phyloP scores from a whole-genome alignment of 129 eudicot genomes.

The Flaveria ramosissima region DNA sequence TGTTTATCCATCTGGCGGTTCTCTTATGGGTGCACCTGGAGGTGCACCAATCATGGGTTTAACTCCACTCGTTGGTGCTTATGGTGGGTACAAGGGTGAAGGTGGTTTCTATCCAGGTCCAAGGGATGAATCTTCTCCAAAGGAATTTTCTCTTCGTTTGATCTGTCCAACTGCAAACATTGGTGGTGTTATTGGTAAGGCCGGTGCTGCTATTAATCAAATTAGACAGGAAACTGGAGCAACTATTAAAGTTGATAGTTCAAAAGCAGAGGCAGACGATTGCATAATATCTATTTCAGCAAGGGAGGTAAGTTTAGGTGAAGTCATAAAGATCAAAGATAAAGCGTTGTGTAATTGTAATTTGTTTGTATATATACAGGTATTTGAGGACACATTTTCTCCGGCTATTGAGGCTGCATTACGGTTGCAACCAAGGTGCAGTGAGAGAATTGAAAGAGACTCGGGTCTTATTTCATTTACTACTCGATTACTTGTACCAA shows the following conservation, averaged over 20 bases:
- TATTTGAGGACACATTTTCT: conserved; percentile 78
- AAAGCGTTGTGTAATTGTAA: background rate
- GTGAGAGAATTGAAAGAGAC: conserved; percentile 94
- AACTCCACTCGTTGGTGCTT: conserved; percentile 61
- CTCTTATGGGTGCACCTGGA: conserved; percentile 58
- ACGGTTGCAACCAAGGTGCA: conserved; percentile 93
- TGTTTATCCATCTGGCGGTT: conserved; percentile 56
- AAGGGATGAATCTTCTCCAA: conserved; percentile 64
- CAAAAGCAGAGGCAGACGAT: conserved; percentile 80
- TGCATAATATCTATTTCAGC: conserved; percentile 78
- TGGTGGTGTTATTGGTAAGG: conserved; percentile 95
- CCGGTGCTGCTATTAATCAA: conserved; percentile 86
- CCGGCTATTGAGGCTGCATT: conserved; percentile 89
- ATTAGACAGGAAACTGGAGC: conserved; percentile 95
- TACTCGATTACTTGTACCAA: conserved; percentile 82
- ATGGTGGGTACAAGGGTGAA: conserved; percentile 93
- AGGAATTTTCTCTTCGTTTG: conserved; percentile 80
- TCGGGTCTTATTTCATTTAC: conserved; percentile 83
- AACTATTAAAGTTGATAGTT: conserved; percentile 77
- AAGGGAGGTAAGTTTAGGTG: conserved; percentile 58
- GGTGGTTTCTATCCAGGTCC: conserved; percentile 66
- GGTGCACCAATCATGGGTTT: conserved; percentile 79
- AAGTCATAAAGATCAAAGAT: background rate
- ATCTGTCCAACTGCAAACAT: conserved; percentile 87
- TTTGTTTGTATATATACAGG: conserved; percentile 45